Evolutionary conservation across 805 yeast species (phyloP).

Genomic region (Pichia sporocuriosa): DNA sequence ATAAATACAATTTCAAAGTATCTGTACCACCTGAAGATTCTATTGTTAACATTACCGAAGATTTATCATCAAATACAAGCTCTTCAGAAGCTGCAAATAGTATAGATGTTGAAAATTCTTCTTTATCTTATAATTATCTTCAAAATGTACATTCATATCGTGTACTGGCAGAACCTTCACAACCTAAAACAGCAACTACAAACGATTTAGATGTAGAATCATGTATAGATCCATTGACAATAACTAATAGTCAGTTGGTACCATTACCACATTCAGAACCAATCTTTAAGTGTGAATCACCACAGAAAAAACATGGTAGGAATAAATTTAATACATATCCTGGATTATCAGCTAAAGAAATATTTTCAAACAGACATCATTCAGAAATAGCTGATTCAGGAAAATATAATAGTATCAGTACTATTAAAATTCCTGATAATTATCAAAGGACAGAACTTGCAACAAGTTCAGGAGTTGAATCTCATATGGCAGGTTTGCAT

Average conservation of each 20-base stretch:
- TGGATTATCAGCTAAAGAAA: background rate
- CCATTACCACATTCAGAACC: constrained; percentile 5
- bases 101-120: background rate
- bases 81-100: background rate
- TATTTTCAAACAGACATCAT: background rate
- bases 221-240: constrained; percentile 5
- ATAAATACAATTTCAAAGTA: constrained; percentile 8
- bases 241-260: background rate
- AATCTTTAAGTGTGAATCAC: no score
- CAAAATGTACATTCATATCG: constrained; percentile 4
- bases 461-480: background rate
- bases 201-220: background rate
- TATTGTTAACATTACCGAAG: constrained; percentile 1
- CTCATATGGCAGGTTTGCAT: background rate
- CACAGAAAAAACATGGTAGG: background rate
- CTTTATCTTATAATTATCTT: background rate
- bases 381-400: constrained; percentile 15
- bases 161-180: constrained; percentile 3
- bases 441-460: constrained; percentile 19
- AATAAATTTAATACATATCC: constrained; percentile 5
- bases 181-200: background rate
- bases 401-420: constrained; percentile 23
- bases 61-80: constrained; percentile 2
- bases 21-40: constrained; percentile 2
- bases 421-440: constrained; percentile 26